Percentiles rank a stretch among this genome's conserved stretches.
phyloP scores from a whole-genome alignment of 2,329 filamentous ascomycete genomes.

The Alternaria gansuensis region DNA sequence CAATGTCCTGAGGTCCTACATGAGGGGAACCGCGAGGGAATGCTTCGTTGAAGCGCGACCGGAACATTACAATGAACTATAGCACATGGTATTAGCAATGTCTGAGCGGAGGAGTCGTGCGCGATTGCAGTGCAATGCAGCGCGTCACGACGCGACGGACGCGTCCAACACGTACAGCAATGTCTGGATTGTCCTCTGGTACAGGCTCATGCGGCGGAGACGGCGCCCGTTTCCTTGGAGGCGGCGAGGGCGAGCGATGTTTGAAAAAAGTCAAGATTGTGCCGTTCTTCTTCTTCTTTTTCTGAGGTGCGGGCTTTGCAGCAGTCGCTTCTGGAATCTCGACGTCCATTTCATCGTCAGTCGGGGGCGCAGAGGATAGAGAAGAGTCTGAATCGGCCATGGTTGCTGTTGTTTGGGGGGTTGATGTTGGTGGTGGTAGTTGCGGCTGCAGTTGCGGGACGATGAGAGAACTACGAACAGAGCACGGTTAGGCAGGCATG shows the following conservation, averaged over 20 bases:
- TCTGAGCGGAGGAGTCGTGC: constrained; percentile 38
- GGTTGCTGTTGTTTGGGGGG: constrained; percentile 41
- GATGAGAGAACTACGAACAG: constrained; percentile 36
- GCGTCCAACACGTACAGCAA: constrained; percentile 75
- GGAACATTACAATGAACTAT: constrained; percentile 98
- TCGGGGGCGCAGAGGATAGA: constrained; percentile 67
- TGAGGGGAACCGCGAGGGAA: constrained; percentile 88
- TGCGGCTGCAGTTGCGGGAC: constrained; percentile 28
- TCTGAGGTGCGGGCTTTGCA: constrained; percentile 37
- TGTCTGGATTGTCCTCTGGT: constrained; percentile 87
- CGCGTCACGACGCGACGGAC: constrained; percentile 52
- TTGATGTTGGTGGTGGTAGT: constrained; percentile 35
- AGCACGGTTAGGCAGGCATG: constrained; percentile 47
- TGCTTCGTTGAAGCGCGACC: constrained; percentile 87
- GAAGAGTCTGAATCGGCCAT: constrained; percentile 66
- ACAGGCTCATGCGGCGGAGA: constrained; percentile 92
- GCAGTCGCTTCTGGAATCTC: constrained; percentile 36
- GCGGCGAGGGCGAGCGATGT: constrained; percentile 54
- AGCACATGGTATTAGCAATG: constrained; percentile 44
- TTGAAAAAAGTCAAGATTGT: constrained; percentile 53
- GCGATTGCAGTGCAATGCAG: constrained; percentile 28
- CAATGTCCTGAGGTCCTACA: constrained; percentile 94
- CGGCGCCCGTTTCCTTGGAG: constrained; percentile 77
- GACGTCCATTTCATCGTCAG: constrained; percentile 63
- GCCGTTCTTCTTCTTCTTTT: constrained; percentile 48